These are phyloP conservation scores for Epichloe uncinata DNA, from an alignment of 2,329 filamentous ascomycete genomes.

Conservation along the genomic window DNA sequence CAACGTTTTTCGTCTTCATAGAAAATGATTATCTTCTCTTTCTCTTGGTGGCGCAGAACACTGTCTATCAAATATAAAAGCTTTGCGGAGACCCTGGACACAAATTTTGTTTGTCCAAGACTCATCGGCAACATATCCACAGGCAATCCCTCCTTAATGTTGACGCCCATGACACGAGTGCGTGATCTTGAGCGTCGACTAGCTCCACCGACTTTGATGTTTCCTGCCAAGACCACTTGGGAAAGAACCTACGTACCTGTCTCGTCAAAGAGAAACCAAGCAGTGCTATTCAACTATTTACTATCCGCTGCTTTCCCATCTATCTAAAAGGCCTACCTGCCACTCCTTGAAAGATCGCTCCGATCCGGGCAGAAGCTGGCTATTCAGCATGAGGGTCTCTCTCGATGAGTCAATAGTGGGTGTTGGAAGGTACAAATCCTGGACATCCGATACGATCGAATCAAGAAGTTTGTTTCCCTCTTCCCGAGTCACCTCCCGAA, in stretches of 20 bases:
- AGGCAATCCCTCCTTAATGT: no score
- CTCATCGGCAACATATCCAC: no score
- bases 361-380: slow-evolving; percentile 35
- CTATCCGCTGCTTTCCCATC: slow-evolving; percentile 15
- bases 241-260: no score
- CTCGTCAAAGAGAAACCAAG: no score
- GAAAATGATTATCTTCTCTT: no score
- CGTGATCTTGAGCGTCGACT: no score
- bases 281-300: not conserved
- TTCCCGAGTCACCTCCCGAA: slow-evolving; percentile 26
- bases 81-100: no score
- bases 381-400: slow-evolving; percentile 32
- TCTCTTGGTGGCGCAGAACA: no score
- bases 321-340: slow-evolving; percentile 49
- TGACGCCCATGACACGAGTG: no score
- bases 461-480: slow-evolving; percentile 37
- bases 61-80: no score
- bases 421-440: slow-evolving; percentile 42
- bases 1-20: slow-evolving; percentile 40
- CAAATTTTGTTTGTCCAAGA: no score
- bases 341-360: slow-evolving; percentile 51
- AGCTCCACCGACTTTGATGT: no score
- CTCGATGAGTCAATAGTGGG: slow-evolving; percentile 34
- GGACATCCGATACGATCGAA: slow-evolving; percentile 39
- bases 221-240: not conserved